phyloP scores from a whole-genome alignment of 371 early-diverging fungal species.

The Lichtheimia ornata region DNA sequence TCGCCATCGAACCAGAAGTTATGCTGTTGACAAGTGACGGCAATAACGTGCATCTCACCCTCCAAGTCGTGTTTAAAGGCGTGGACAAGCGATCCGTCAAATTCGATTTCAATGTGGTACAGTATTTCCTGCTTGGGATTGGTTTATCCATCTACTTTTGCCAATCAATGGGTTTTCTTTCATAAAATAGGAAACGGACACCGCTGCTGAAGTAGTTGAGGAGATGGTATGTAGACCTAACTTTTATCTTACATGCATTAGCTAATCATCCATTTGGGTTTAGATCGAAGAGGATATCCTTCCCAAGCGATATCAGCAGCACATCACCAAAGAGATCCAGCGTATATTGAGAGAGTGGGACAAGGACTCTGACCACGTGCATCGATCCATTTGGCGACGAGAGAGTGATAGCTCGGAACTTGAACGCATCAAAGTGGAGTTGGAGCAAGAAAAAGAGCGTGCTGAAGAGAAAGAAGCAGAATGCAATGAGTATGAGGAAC shows the following conservation, averaged over 20 bases:
- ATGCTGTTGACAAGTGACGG: conserved; percentile 54
- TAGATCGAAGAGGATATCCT: conserved; percentile 69
- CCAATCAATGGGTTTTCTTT: background rate
- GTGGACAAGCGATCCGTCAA: conserved; percentile 71
- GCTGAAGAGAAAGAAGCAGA: conserved; percentile 34
- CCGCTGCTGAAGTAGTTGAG: conserved; percentile 76
- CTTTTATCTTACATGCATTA: background rate
- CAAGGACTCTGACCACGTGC: conserved; percentile 40
- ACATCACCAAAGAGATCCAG: conserved; percentile 76
- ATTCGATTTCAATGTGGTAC: conserved; percentile 72
- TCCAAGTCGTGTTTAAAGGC: conserved; percentile 74
- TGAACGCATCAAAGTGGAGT: conserved; percentile 34
- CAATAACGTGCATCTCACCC: conserved; percentile 55
- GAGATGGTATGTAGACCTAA: conserved; percentile 65
- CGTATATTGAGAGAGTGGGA: conserved; percentile 69
- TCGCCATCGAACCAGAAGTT: conserved; percentile 64
- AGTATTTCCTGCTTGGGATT: background rate
- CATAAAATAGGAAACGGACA: conserved; percentile 59
- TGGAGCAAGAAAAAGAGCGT: conserved; percentile 32
- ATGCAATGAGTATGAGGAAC: conserved; percentile 39
- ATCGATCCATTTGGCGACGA: conserved; percentile 43
- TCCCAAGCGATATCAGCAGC: conserved; percentile 62
- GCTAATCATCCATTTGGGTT: background rate
- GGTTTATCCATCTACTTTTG: background rate
- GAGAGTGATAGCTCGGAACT: conserved; percentile 47